A percentile compares a stretch with the other conserved stretches of the same genome.
Evolutionary conservation across 2,329 filamentous ascomycete species (phyloP).

Genomic region (Colletotrichum caudatum): DNA sequence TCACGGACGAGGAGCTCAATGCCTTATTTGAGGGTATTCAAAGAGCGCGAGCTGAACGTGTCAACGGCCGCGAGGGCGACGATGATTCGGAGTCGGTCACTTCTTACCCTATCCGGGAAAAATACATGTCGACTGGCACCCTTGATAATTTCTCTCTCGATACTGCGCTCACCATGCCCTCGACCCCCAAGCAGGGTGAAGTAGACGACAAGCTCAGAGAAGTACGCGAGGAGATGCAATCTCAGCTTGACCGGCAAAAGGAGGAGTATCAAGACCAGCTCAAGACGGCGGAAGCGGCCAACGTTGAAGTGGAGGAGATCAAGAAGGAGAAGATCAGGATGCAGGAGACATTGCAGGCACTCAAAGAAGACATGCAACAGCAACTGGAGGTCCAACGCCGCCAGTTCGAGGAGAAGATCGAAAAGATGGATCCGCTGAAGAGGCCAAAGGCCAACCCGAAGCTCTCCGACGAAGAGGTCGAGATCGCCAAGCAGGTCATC

Average conservation of each 20-base stretch:
- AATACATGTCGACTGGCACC: conserved; percentile 94
- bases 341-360: conserved; percentile 81
- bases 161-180: conserved; percentile 93
- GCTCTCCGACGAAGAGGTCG: conserved; percentile 79
- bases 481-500: conserved; percentile 74
- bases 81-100: conserved; percentile 91
- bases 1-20: conserved; percentile 95
- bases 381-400: conserved; percentile 87
- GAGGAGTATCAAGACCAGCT: conserved; percentile 84
- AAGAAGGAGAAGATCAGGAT: conserved; percentile 85
- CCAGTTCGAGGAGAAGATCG: conserved; percentile 85
- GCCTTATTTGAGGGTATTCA: conserved; percentile 94
- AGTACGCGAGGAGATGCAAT: conserved; percentile 85
- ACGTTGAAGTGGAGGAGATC: conserved; percentile 85
- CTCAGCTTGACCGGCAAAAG: conserved; percentile 84
- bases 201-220: conserved; percentile 80
- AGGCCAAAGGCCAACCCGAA: conserved; percentile 70
- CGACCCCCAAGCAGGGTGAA: conserved; percentile 84
- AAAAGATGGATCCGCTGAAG: conserved; percentile 77
- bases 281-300: conserved; percentile 78
- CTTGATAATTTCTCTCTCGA: conserved; percentile 97
- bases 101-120: conserved; percentile 90
- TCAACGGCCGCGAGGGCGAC: conserved; percentile 79
- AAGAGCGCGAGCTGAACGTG: conserved; percentile 81
- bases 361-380: conserved; percentile 90